Conservation (phyloP, 345 rosid genomes). For the Euphorbia peplus region DNA sequence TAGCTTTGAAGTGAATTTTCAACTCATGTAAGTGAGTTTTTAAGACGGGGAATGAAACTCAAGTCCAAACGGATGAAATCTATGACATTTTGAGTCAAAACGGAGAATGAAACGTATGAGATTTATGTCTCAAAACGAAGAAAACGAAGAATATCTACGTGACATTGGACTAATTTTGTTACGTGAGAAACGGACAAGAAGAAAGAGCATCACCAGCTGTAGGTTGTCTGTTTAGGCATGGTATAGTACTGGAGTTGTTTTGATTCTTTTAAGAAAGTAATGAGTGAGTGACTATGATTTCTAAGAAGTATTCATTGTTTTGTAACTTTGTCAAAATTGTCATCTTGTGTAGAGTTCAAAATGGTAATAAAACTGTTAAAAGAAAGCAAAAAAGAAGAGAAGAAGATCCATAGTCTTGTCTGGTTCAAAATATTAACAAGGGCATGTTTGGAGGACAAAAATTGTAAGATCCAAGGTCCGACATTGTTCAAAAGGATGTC, state of each 20-base stretch:
- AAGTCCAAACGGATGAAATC: no score
- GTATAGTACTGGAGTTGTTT: neutral
- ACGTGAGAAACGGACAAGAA: no score
- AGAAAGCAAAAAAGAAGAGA: neutral
- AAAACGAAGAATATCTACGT: no score
- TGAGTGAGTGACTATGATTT: neutral
- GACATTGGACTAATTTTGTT: no score
- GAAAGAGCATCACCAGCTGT: no score
- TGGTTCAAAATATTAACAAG: neutral
- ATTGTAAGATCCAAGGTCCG: conserved; percentile 10
- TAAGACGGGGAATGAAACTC: no score
- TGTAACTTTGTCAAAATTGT: conserved; percentile 7
- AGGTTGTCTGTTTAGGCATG: neutral
- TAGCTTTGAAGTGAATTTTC: no score
- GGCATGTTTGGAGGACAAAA: no score
- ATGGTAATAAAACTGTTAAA: neutral
- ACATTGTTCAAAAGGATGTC: conserved; percentile 5
- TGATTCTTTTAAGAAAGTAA: conserved; percentile 8
- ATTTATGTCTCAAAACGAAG: no score
- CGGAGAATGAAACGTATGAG: no score
- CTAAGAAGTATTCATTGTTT: neutral
- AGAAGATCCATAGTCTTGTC: neutral
- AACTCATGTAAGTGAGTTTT: no score
- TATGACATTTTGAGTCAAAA: no score
- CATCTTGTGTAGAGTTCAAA: neutral